phyloP scores from a whole-genome alignment of 2,329 filamentous ascomycete species.

The Diaporthe helianthi region DNA sequence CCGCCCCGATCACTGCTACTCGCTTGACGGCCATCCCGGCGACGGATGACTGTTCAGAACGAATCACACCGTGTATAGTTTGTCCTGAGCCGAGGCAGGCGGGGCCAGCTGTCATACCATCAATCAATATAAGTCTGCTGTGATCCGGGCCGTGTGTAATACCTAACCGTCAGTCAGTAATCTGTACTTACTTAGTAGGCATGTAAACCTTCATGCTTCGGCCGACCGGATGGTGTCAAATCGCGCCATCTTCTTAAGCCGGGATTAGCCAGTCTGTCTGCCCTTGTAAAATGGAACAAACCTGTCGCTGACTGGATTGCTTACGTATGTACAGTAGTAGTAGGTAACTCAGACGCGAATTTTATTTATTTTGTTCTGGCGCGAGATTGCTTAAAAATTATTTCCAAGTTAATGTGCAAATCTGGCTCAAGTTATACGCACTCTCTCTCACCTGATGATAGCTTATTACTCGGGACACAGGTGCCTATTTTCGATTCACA shows the following conservation, averaged over 20 bases:
- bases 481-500: not conserved
- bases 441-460: too few relatives aligned
- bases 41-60: too few relatives aligned
- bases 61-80: too few relatives aligned
- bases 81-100: too few relatives aligned
- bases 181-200: too few relatives aligned
- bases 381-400: too few relatives aligned
- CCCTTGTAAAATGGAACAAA: conserved; percentile 1
- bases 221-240: conserved; percentile 20
- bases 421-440: too few relatives aligned
- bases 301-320: not conserved
- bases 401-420: too few relatives aligned
- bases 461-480: too few relatives aligned
- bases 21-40: conserved; percentile 35
- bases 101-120: not conserved
- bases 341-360: too few relatives aligned
- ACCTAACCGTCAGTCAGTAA: too few relatives aligned
- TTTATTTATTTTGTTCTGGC: not conserved
- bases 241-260: conserved; percentile 23
- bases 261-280: conserved; percentile 15
- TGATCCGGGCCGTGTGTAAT: not conserved
- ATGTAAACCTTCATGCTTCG: not conserved
- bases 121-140: not conserved
- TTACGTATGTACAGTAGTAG: too few relatives aligned
- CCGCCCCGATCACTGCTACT: conserved; percentile 64